Evolutionary conservation across 306 rosid genomes (phyloP).

Genomic region (Casuarina cunninghamiana): DNA sequence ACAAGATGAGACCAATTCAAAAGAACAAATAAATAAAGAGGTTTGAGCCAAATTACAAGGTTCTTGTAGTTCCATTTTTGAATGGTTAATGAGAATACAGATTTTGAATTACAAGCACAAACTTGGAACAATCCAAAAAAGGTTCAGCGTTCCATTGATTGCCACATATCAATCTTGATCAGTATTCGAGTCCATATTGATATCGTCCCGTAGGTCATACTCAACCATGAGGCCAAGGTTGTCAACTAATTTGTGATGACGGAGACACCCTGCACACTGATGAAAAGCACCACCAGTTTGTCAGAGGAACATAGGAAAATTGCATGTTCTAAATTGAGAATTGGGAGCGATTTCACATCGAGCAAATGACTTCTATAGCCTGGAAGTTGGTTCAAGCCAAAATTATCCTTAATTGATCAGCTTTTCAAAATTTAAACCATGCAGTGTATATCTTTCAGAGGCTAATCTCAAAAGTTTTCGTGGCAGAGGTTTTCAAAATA

Average conservation of each 20-base stretch:
- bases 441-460: not conserved
- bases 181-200: slow-evolving; percentile 31
- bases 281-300: slow-evolving; percentile 32
- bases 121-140: slow-evolving; percentile 15
- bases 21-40: slow-evolving; percentile 36
- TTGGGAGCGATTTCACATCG: slow-evolving; percentile 4
- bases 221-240: slow-evolving; percentile 75
- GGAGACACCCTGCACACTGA: slow-evolving; percentile 84
- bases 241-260: slow-evolving; percentile 78
- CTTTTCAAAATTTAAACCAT: not conserved
- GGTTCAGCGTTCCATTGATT: slow-evolving; percentile 6
- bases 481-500: not conserved
- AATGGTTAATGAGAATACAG: slow-evolving; percentile 26
- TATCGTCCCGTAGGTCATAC: slow-evolving; percentile 65
- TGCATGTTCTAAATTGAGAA: slow-evolving; percentile 1
- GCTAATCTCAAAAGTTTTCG: not conserved
- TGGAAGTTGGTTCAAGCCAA: not conserved
- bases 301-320: slow-evolving; percentile 19
- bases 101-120: slow-evolving; percentile 34
- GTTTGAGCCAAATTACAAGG: not conserved
- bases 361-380: not conserved
- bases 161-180: slow-evolving; percentile 48
- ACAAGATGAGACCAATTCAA: slow-evolving; percentile 16
- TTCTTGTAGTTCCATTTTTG: slow-evolving; percentile 7
- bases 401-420: not conserved